Evolutionary conservation across 2,329 filamentous ascomycete species (phyloP), one percentile per base, ranked within the genome.

Genomic region (Peltaster fructicola): DNA sequence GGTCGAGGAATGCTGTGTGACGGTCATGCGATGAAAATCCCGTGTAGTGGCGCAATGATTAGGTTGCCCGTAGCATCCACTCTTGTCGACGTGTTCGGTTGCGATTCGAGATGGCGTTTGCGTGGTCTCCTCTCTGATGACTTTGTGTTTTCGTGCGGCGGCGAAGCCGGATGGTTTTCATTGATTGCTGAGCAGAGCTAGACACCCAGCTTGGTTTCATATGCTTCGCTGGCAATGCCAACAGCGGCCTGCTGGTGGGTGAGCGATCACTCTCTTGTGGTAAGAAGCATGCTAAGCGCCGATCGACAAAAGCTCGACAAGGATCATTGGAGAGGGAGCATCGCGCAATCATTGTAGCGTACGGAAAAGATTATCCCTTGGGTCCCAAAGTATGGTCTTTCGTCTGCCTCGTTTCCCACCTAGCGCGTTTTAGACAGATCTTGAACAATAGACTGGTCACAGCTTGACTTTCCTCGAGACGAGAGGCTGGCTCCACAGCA

Each of bases 21-120:
- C 26, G 13, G 16, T 13, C 22, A 8, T 9, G 16, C 26, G 24
- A 17, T 12, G n/a, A 15, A 24, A 23, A 24, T 21, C 28, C 24
- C 19, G 17, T 27, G 31, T 24, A 17, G 27, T 38, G 37, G 39
- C 38, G 38, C 36, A 44, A 42, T 35, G 29, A 33, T 40, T 11
- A 40, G 40, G 29, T 33, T 30, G 28, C 15, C 13, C 21, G 8
- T 15, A 17, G 15, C 20, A 24, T 22, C 32, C 37, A 33, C 38
- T 20, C 19, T 12, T 24, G 29, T 31, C 35, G 36, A 45, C 40
- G 42, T 44, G 40, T 30, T 31, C 26, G 28, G 24, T 30, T 37
- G 19, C 33, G 28, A 43, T 41, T 42, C 35, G 37, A 33, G 31
- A 29, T 31, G 35, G 35, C 35, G 32, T 29, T 30, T 30, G 27